Evolutionary conservation across 2,329 filamentous ascomycete genomes (phyloP), one percentile per base, ranked within the genome.

Genomic region (Exophiala viscosa): DNA sequence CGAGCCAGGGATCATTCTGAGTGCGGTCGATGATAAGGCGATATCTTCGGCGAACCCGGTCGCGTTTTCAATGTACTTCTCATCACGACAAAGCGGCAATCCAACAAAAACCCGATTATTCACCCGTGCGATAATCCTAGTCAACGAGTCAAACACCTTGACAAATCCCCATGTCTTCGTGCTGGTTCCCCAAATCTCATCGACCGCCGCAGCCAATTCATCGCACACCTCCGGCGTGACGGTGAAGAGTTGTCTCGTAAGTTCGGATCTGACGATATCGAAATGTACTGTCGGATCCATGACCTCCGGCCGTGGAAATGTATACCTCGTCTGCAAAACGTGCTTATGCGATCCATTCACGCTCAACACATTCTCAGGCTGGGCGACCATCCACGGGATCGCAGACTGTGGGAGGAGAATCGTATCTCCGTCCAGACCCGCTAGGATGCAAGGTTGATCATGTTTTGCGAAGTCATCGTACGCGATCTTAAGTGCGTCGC

Each of bases 31-130:
- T 51, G 74, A 75, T 40, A 74, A 62, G 2, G 80, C 60, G 3
- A 81, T 72, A 45, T 73, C 73, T 54, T 77, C 71, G 31, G 78
- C 76, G 54, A 81, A 83, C 23, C 65, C 64, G 5, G 76, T 66
- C 60, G 77, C 76, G 48, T 69, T 67, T 14, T 70, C 61, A 41
- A 82, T 65, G 52, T 78, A 79, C 5, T 66, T 63, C 41, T 55
- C 36, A 20, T 60, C 38, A 36, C 51, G 48, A 65, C 72, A 76
- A 0, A 77, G 64, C 14, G 70, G 66, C 7, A 67, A 42, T 1
- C 75, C 74, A 39, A 76, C 69, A 35, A 77, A 67, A 55, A 75
- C 66, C 14, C 70, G 68, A 59, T 76, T 76, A 20, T 68, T 70
- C 10, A 73, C 57, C 2, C 69, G 60, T 2, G 73, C 68, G 1